phyloP scores from a whole-genome alignment of 1,139 yeast species.

The Blastobotrys illinoisensis region DNA sequence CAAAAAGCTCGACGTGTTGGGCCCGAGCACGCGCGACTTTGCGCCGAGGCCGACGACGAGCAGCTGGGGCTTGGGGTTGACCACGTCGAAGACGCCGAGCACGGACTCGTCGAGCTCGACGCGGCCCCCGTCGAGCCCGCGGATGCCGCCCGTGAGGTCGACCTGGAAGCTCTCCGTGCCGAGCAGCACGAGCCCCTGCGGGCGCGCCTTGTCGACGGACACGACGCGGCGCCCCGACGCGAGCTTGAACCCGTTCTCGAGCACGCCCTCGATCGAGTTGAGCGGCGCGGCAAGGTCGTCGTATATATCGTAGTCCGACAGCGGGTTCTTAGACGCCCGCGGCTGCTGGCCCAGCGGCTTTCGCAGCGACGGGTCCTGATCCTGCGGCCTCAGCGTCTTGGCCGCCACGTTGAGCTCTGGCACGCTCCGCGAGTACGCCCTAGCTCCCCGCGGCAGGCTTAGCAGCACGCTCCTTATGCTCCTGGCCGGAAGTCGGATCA shows the following conservation, averaged over 20 bases:
- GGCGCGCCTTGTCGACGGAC: constrained; percentile 46
- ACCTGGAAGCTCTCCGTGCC: constrained; percentile 62
- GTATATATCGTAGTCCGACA: constrained; percentile 31
- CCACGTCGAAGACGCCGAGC: constrained; percentile 46
- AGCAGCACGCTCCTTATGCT: neutral
- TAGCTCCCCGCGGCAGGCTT: too few species aligned
- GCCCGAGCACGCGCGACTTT: constrained; percentile 57
- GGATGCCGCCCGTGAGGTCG: constrained; percentile 37
- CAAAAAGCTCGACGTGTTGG: constrained; percentile 45
- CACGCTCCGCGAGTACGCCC: neutral
- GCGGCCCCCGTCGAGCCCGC: constrained; percentile 33
- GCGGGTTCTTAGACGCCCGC: constrained; percentile 20
- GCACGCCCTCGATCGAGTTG: constrained; percentile 42
- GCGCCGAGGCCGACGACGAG: constrained; percentile 66
- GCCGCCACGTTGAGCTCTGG: neutral
- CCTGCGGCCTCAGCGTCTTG: constrained; percentile 8
- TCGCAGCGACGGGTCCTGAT: constrained; percentile 8
- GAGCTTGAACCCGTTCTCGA: constrained; percentile 42
- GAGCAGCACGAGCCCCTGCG: constrained; percentile 52
- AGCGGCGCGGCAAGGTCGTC: constrained; percentile 31
- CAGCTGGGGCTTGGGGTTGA: constrained; percentile 76
- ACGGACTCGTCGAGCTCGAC: constrained; percentile 36
- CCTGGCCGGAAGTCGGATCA: too few species aligned
- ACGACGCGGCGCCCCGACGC: constrained; percentile 41
- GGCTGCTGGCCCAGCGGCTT: constrained; percentile 11